phyloP scores from a whole-genome alignment of 176 grass and related monocot species.

The Rhynchospora breviuscula region DNA sequence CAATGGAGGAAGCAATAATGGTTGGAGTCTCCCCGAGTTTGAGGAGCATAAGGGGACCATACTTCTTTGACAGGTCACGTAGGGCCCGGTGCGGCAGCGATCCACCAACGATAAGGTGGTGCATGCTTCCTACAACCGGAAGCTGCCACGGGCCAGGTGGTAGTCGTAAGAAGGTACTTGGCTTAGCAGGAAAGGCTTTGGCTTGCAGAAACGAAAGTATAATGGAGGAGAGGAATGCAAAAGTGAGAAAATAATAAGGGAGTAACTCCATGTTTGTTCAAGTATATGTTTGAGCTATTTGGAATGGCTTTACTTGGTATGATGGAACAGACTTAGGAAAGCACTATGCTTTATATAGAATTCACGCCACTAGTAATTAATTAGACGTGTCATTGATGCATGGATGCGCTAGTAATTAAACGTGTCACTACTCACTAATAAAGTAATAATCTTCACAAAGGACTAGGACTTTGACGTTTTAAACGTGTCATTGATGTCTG shows the following conservation, averaged over 20 bases:
- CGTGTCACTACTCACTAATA: too few relatives aligned
- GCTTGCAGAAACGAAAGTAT: not conserved
- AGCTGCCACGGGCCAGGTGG: conserved; percentile 41
- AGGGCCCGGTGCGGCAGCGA: conserved; percentile 38
- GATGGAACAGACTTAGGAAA: too few relatives aligned
- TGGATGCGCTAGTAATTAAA: too few relatives aligned
- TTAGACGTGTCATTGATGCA: too few relatives aligned
- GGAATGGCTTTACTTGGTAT: too few relatives aligned
- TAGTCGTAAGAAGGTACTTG: not conserved
- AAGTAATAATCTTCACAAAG: too few relatives aligned
- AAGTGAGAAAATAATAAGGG: conserved; percentile 1
- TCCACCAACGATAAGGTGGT: conserved; percentile 38
- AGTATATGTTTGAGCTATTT: not conserved
- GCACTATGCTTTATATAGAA: too few relatives aligned
- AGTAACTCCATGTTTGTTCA: not conserved
- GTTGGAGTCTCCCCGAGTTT: conserved; percentile 47
- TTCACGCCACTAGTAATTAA: too few relatives aligned
- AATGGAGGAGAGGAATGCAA: not conserved
- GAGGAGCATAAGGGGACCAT: conserved; percentile 53
- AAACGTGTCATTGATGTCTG: too few relatives aligned
- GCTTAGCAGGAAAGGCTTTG: not conserved
- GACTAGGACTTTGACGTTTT: too few relatives aligned
- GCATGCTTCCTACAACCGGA: conserved; percentile 44
- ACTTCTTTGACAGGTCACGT: conserved; percentile 16
- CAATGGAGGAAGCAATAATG: conserved; percentile 40